Base-by-base conservation (phyloP, 768 basidiomycete species). In the Chiua virens region DNA sequence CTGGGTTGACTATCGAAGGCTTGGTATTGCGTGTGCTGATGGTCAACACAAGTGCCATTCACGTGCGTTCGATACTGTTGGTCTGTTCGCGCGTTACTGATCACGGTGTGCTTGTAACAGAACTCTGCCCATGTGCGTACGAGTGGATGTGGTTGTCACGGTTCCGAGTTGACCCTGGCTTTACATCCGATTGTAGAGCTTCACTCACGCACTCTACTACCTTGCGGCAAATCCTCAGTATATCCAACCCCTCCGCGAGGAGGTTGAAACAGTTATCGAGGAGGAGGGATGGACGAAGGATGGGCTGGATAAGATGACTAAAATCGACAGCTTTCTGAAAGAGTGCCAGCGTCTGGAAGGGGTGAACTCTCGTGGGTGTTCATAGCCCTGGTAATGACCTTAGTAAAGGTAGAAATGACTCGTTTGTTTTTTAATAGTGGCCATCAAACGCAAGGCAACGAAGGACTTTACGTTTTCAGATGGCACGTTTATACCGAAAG, bases 391-490 rank as follows among this genome's bases (percentile, higher is more conserved):
- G 25, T 8, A 2, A 30, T 11, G 28, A 30, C 28, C 8, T 30
- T 8, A 27, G 25, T 6, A 5, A 11, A 27, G 25, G n/a, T n/a
- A n/a, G 8, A 25, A 25, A 25, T 8, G 25, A 25, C 25, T 25
- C 25, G 8, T 25, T 25, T 25, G 4, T 5, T 2, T 30, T 11
- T 30, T 30, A 8, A 9, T 30, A 30, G 28, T 30, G 8, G 10
- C 6, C 54, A 43, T 74, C 57, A 50, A 49, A n/a, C 71, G 74
- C 21, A 65, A 58, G 41, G 69, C 69, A 2, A 45, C 64, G 22
- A 60, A 58, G 27, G 59, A 67, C 48, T 53, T 66, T 58, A 68
- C 68, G 3, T 64, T 73, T 54, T 58, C 62, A 0, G 59, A 74
- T 54, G 69, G 62, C 3, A 66, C 62, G 1, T 43, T 65, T 22